Evolutionary conservation across 31 red algal species (phyloP).

Genomic region (Endocladia muricata): DNA sequence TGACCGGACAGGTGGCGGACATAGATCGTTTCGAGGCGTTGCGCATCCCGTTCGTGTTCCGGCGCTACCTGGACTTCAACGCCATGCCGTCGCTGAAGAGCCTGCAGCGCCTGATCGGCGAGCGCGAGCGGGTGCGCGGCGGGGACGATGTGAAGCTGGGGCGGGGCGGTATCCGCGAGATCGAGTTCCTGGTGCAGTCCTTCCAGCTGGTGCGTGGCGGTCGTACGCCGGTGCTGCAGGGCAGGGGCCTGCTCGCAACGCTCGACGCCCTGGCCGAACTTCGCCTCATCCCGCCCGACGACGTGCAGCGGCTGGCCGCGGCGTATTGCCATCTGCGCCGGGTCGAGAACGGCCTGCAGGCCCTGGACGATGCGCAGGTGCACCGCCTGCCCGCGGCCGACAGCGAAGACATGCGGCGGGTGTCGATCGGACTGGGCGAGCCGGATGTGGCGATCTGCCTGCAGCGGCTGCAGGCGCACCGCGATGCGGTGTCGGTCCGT

Average conservation of each 20-base stretch:
- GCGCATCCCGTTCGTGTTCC: no score
- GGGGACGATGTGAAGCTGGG: not conserved
- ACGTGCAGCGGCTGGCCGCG: not conserved
- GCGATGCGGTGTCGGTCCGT: no score
- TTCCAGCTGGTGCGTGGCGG: not conserved
- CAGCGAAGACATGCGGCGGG: not conserved
- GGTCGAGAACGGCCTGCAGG: not conserved
- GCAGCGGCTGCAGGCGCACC: no score
- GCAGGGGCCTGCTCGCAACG: not conserved
- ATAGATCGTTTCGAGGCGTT: no score
- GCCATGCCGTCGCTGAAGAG: no score
- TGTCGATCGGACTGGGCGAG: not conserved
- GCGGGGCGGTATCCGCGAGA: not conserved
- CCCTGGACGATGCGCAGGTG: not conserved
- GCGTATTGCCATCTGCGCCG: not conserved
- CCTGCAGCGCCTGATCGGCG: no score
- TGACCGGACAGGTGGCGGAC: no score
- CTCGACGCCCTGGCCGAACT: not conserved
- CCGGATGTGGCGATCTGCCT: no score
- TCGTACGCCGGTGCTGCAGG: not conserved
- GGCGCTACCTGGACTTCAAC: no score
- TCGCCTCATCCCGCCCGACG: not conserved
- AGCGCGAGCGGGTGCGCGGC: no score
- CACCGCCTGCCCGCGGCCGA: not conserved
- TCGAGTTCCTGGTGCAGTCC: not conserved